phyloP scores from a whole-genome alignment of 306 rosid genomes.

The Oxytropis ochrocephala region DNA sequence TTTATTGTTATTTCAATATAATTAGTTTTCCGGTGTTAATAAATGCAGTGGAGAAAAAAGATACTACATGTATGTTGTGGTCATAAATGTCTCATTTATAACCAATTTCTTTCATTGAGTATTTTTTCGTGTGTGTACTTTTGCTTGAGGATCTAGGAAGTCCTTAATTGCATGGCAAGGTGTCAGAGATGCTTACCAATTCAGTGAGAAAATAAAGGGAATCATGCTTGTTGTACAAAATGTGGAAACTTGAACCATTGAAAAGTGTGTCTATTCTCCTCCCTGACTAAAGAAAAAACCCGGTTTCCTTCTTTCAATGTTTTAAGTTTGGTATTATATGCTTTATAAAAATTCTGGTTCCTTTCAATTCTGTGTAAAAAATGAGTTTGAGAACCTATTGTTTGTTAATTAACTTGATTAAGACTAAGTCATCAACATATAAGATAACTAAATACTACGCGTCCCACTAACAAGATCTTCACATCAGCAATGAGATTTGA shows the following conservation, averaged over 20 bases:
- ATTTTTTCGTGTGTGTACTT: background rate
- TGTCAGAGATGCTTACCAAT: slow-evolving; percentile 36
- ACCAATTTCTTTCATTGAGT: background rate
- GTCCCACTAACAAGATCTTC: no score
- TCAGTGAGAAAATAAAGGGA: slow-evolving; percentile 14
- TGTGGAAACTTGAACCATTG: slow-evolving; percentile 59
- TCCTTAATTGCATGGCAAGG: slow-evolving; percentile 14
- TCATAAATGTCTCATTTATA: background rate
- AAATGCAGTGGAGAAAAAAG: background rate
- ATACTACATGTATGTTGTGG: background rate
- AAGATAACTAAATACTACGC: background rate
- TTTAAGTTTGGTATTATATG: slow-evolving; percentile 14
- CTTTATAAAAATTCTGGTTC: background rate
- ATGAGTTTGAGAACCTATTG: background rate
- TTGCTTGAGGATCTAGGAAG: slow-evolving; percentile 19
- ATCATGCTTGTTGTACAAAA: slow-evolving; percentile 20
- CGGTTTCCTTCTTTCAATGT: slow-evolving; percentile 1
- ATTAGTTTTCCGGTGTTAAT: slow-evolving; percentile 8
- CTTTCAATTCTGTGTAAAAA: background rate
- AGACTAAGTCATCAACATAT: background rate
- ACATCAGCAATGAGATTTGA: no score
- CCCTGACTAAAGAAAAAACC: background rate
- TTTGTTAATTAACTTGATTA: background rate
- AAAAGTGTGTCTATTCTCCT: slow-evolving; percentile 16
- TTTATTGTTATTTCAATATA: slow-evolving; percentile 18